Percentiles rank a stretch among this genome's conserved stretches.
Evolutionary conservation across 1,139 yeast species (phyloP).

Genomic region (Protomyces inouyei): DNA sequence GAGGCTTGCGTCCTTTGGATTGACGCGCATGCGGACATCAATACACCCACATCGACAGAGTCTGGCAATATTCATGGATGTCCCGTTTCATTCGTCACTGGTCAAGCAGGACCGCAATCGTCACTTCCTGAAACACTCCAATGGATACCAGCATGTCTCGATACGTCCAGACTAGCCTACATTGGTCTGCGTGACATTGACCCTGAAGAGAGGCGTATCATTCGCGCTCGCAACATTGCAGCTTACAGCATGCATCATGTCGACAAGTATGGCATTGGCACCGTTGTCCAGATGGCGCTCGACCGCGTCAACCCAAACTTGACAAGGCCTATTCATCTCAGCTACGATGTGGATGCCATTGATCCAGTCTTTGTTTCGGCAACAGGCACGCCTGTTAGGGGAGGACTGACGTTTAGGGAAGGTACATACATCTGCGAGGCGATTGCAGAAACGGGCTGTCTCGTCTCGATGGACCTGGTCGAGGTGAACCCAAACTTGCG

Average conservation of each 20-base stretch:
- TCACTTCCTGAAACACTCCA: constrained; percentile 54
- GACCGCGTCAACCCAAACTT: constrained; percentile 71
- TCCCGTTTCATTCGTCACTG: constrained; percentile 87
- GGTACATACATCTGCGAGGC: constrained; percentile 91
- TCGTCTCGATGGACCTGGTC: constrained; percentile 83
- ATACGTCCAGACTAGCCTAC: constrained; percentile 72
- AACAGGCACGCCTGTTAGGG: constrained; percentile 96
- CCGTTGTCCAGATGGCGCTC: constrained; percentile 88
- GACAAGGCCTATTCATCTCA: constrained; percentile 72
- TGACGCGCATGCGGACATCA: constrained; percentile 87
- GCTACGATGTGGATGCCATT: constrained; percentile 94
- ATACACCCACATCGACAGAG: constrained; percentile 79
- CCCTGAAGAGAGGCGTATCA: constrained; percentile 69
- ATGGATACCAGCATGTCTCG: constrained; percentile 76
- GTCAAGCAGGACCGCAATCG: constrained; percentile 40
- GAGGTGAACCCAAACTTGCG: constrained; percentile 81
- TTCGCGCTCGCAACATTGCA: constrained; percentile 65
- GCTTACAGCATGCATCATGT: constrained; percentile 96
- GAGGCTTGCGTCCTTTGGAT: constrained; percentile 91
- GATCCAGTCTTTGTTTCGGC: constrained; percentile 95
- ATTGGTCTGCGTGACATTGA: constrained; percentile 95
- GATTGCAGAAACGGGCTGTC: constrained; percentile 78
- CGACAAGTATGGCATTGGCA: constrained; percentile 87
- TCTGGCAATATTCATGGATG: constrained; percentile 96
- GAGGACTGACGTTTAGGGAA: constrained; percentile 90